Evolutionary conservation across 2,329 filamentous ascomycete species (phyloP).

Genomic region (Xylariaceae sp.): DNA sequence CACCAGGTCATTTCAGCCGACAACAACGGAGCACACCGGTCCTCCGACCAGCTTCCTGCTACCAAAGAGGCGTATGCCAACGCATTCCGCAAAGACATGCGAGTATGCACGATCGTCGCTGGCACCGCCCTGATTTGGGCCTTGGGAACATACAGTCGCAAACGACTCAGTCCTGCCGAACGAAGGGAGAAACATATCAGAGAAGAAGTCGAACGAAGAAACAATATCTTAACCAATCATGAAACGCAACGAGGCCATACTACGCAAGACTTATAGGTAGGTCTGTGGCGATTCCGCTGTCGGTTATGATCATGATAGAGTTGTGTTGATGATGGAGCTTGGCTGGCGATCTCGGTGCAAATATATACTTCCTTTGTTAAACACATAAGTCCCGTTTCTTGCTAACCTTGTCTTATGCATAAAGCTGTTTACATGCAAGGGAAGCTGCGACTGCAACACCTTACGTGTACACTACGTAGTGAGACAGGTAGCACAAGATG

Average conservation of each 20-base stretch:
- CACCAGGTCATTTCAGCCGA: slow-evolving; percentile 27
- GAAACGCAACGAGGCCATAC: background rate
- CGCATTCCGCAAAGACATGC: slow-evolving; percentile 45
- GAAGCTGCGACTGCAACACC: too few species aligned
- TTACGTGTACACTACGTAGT: too few species aligned
- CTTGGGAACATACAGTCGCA: slow-evolving; percentile 36
- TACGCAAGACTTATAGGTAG: background rate
- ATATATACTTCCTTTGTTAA: too few species aligned
- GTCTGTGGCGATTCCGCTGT: background rate
- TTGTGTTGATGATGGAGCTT: too few species aligned
- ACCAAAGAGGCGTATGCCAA: slow-evolving; percentile 39
- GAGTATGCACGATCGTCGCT: slow-evolving; percentile 39
- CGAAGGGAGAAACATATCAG: slow-evolving; percentile 23
- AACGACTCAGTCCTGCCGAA: slow-evolving; percentile 29
- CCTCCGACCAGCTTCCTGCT: slow-evolving; percentile 27
- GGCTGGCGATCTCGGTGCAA: too few species aligned
- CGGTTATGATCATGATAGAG: background rate
- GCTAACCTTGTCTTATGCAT: too few species aligned
- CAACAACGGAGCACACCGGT: slow-evolving; percentile 21
- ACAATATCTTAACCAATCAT: background rate
- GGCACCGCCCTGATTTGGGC: slow-evolving; percentile 38
- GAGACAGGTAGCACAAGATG: too few species aligned
- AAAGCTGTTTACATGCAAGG: too few species aligned
- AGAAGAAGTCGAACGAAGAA: slow-evolving; percentile 27
- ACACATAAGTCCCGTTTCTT: too few species aligned